These are phyloP conservation scores for Epichloe scottii DNA, from an alignment of 2,329 filamentous ascomycete genomes.

Conservation along the genomic window DNA sequence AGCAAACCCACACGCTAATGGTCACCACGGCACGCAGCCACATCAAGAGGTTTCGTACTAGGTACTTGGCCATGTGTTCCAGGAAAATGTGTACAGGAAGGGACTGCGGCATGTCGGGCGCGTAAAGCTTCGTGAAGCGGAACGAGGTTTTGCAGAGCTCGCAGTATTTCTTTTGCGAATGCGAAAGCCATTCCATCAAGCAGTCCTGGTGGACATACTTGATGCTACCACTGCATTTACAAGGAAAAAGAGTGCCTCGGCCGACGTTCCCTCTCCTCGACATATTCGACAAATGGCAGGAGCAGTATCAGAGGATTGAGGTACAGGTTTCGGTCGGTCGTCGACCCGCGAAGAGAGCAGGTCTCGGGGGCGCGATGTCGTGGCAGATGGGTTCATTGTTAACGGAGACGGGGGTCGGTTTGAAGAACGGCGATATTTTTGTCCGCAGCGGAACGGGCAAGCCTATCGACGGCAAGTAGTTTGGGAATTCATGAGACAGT, in stretches of 20 bases:
- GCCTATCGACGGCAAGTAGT: constrained; percentile 3
- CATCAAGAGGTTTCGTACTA: constrained; percentile 56
- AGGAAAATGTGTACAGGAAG: constrained; percentile 74
- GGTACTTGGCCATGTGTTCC: constrained; percentile 63
- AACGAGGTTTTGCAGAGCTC: constrained; percentile 98
- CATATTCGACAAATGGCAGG: constrained; percentile 94
- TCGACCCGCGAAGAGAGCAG: constrained; percentile 13
- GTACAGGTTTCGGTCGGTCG: constrained; percentile 6
- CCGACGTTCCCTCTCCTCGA: constrained; percentile 67
- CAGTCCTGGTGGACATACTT: constrained; percentile 98
- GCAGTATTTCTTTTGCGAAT: constrained; percentile 99
- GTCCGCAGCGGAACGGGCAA: constrained; percentile 3
- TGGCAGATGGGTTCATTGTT: constrained; percentile 3
- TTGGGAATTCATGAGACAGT: constrained; percentile 5
- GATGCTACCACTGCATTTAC: constrained; percentile 98
- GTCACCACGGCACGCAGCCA: constrained; percentile 74
- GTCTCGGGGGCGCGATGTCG: background rate
- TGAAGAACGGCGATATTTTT: constrained; percentile 7
- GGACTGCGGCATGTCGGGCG: constrained; percentile 78
- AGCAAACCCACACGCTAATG: constrained; percentile 73
- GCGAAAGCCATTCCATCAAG: constrained; percentile 95
- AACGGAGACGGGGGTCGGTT: background rate
- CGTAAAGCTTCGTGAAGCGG: constrained; percentile 94
- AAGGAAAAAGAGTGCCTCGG: constrained; percentile 89
- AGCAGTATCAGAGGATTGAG: constrained; percentile 19